Evolutionary conservation across 208 protist species (phyloP).

Genomic region (Vickermania ingenoplastis): DNA sequence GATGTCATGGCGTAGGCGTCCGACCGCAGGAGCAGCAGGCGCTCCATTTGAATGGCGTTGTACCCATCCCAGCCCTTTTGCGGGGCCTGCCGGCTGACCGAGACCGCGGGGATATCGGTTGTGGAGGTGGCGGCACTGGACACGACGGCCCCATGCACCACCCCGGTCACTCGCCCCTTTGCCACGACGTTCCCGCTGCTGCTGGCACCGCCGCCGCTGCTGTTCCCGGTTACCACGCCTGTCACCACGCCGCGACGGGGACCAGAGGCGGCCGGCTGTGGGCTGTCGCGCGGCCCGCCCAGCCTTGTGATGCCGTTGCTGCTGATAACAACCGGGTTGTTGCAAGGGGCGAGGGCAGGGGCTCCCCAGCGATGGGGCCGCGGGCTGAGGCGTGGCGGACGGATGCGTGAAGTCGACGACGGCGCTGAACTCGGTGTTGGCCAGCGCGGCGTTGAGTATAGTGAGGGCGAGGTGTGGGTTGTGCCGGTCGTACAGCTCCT

Average conservation of each 20-base stretch:
- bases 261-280: too few relatives aligned
- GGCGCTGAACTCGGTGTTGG: not conserved
- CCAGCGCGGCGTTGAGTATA: constrained; percentile 26
- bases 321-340: too few relatives aligned
- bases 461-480: constrained; percentile 51
- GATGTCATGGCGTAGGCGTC: constrained; percentile 44
- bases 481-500: constrained; percentile 47
- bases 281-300: too few relatives aligned
- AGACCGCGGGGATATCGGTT: not conserved
- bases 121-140: not conserved
- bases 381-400: not conserved
- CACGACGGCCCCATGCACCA: not conserved
- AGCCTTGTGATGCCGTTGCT: too few relatives aligned
- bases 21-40: constrained; percentile 57
- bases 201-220: not conserved
- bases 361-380: too few relatives aligned
- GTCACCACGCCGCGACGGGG: not conserved
- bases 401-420: not conserved
- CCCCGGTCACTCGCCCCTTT: not conserved
- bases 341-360: too few relatives aligned
- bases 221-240: not conserved
- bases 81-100: constrained; percentile 4
- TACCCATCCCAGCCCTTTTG: constrained; percentile 16
- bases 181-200: not conserved
- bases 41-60: constrained; percentile 50